A percentile compares a stretch with the other conserved stretches of the same genome.
These are phyloP conservation scores for Bidens hawaiensis DNA, from an alignment of 140 eudicot species.

Conservation along the genomic window DNA sequence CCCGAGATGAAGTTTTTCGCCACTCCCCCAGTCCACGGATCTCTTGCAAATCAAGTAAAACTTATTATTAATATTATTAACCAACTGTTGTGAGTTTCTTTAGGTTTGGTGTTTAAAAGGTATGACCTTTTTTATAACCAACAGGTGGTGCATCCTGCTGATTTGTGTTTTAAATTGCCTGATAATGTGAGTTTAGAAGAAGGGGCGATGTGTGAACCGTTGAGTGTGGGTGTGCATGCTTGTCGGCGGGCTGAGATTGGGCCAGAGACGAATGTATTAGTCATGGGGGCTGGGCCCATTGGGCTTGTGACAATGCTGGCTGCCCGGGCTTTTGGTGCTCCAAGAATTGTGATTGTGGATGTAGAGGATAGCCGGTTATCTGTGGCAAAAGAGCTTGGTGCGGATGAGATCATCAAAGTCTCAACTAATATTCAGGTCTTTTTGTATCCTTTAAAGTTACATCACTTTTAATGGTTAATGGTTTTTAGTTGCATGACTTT, in stretches of 20 bases:
- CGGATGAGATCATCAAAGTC: constrained; percentile 55
- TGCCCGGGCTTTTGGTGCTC: constrained; percentile 77
- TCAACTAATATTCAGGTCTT: constrained; percentile 56
- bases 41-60: constrained; percentile 67
- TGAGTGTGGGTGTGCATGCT: constrained; percentile 72
- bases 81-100: background rate
- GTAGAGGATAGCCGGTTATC: constrained; percentile 58
- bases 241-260: constrained; percentile 70
- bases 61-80: too few species aligned
- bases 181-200: constrained; percentile 71
- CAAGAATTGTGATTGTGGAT: constrained; percentile 58
- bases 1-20: constrained; percentile 77
- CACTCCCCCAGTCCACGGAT: constrained; percentile 68
- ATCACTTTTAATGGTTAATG: too few species aligned
- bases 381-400: constrained; percentile 72
- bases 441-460: background rate
- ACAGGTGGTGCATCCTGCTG: constrained; percentile 70
- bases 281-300: constrained; percentile 77
- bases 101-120: background rate
- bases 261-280: constrained; percentile 59
- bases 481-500: too few species aligned
- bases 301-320: constrained; percentile 69
- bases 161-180: constrained; percentile 67
- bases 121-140: background rate
- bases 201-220: constrained; percentile 84